phyloP scores from a whole-genome alignment of 192 early-diverging fungal species.

The Diversispora eburnea region DNA sequence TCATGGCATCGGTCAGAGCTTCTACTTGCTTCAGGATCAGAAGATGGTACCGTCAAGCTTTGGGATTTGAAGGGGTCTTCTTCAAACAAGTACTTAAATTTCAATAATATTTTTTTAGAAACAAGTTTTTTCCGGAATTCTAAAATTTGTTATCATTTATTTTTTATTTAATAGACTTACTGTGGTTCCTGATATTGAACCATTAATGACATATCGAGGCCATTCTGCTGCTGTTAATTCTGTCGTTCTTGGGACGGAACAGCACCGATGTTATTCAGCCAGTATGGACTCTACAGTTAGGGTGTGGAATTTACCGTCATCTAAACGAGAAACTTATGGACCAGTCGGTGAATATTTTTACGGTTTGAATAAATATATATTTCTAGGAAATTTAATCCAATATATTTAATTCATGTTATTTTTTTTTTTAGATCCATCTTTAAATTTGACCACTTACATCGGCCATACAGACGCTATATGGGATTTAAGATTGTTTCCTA shows the following conservation, averaged over 20 bases:
- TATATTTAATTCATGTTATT: conserved; percentile 2
- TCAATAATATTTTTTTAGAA: not conserved
- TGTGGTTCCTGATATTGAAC: conserved; percentile 52
- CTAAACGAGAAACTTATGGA: conserved; percentile 53
- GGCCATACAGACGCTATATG: conserved; percentile 86
- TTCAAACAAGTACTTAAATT: conserved; percentile 36
- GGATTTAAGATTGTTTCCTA: conserved; percentile 70
- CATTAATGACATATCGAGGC: conserved; percentile 71
- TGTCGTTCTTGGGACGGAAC: conserved; percentile 58
- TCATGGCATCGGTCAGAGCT: conserved; percentile 56
- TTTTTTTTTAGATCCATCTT: conserved; percentile 50
- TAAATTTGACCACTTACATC: conserved; percentile 59
- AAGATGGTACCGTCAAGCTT: conserved; percentile 76
- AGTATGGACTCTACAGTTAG: conserved; percentile 72
- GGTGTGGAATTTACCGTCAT: conserved; percentile 58
- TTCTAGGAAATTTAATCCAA: not conserved
- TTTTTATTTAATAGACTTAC: conserved; percentile 1
- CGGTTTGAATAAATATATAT: no score
- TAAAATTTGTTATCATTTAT: not conserved
- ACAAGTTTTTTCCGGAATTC: not conserved
- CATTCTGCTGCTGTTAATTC: conserved; percentile 66
- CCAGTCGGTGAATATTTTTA: conserved; percentile 39
- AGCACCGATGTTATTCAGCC: conserved; percentile 62
- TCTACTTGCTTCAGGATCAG: conserved; percentile 65
- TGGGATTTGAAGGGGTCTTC: conserved; percentile 61